Base-by-base conservation (phyloP, 2,329 filamentous ascomycete species). In the Penicillium oxalicum region DNA sequence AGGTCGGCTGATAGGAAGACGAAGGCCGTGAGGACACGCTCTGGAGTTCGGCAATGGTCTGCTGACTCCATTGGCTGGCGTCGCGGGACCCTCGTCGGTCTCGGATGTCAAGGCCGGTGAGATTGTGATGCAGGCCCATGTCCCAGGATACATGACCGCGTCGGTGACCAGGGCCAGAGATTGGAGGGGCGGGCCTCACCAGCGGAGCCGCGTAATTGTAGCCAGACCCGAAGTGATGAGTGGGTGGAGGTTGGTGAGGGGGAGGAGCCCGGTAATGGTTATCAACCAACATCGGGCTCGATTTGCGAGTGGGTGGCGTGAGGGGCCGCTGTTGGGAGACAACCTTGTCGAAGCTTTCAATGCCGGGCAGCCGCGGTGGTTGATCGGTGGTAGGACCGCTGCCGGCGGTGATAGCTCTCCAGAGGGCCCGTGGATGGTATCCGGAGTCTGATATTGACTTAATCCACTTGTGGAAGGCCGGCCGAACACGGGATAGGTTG, bases 281-380 rank as follows among this genome's bases (percentile, higher is more conserved):
- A 57, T 95, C 88, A 8, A 90, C 71, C 62, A 86, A 80, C 87
- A 93, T 91, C 0, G 89, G 87, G 45, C 87, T 90, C 2, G 81
- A 76, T 46, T 79, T 78, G 40, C 84, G 81, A 42, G 81, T 78
- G 1, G 81, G 79, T 6, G 84, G 82, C 0, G 86, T 81, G 9
- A 75, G 66, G 1, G 82, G 78, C 18, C 79, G 79, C 49, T 80
- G 79, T 26, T 82, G 85, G 25, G 61, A 63, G 25, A 70, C 57
- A n/a, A 87, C 75, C 48, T 88, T 84, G 61, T 91, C 89, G 60
- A 96, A 95, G 12, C 88, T 94, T 65, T 95, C 89, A 56, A 96
- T 96, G 11, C 91, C 90, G 0, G 91, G 91, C 11, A 96, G 77
- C 35, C 88, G 82, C 11, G 88, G 70, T 5, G 77, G 79, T 58